Conservation (phyloP, 768 basidiomycete species). For the Boletus eberwhitei region DNA sequence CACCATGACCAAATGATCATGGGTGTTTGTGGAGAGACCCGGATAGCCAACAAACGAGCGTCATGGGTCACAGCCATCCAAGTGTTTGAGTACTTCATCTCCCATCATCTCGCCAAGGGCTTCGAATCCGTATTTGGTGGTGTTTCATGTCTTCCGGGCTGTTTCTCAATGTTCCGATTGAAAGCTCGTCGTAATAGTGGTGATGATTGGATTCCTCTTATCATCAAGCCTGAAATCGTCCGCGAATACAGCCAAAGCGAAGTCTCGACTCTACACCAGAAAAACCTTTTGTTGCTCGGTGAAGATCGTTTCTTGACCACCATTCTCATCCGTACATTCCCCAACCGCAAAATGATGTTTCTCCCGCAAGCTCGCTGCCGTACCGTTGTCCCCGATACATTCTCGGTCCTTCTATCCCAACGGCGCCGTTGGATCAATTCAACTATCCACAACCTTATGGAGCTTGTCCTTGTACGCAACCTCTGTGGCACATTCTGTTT, state of each 20-base stretch:
- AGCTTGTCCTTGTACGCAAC: constrained; percentile 93
- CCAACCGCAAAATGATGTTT: constrained; percentile 99
- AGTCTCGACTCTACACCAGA: constrained; percentile 94
- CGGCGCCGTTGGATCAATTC: constrained; percentile 99
- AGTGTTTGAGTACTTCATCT: constrained; percentile 98
- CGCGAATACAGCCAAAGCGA: constrained; percentile 95
- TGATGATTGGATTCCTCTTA: constrained; percentile 96
- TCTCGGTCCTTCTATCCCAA: constrained; percentile 89
- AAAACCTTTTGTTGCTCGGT: constrained; percentile 92
- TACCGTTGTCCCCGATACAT: constrained; percentile 95
- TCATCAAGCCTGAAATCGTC: constrained; percentile 95
- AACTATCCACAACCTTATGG: constrained; percentile 99
- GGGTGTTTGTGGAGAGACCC: constrained; percentile 98
- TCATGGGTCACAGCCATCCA: constrained; percentile 99
- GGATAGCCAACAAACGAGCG: constrained; percentile 96
- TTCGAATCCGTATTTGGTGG: constrained; percentile 99
- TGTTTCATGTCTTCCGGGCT: constrained; percentile 98
- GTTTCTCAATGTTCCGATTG: constrained; percentile 98
- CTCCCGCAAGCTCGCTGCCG: constrained; percentile 92
- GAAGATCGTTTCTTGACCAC: constrained; percentile 99
- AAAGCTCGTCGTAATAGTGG: constrained; percentile 87
- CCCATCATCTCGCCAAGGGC: constrained; percentile 96
- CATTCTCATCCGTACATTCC: constrained; percentile 93
- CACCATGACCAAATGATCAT: constrained; percentile 98
- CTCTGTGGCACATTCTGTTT: constrained; percentile 99